Base-by-base conservation (phyloP, 495 filamentous ascomycete species). In the Aspergillus bridgeri region DNA sequence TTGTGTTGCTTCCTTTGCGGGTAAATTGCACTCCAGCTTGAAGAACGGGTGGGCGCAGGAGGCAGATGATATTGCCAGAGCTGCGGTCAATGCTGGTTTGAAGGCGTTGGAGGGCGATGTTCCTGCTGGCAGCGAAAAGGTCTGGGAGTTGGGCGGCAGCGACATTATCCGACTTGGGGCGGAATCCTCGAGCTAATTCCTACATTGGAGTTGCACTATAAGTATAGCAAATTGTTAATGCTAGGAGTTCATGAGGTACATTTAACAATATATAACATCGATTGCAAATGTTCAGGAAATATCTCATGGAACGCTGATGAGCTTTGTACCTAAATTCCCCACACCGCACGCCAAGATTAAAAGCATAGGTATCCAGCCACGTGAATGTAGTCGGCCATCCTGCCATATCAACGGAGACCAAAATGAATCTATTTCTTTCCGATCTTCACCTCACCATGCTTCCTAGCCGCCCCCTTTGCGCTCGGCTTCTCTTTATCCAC, bases 11-110 rank as follows among this genome's bases (percentile, higher is more conserved):
- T 70, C 66, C 11, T 73, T 76, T 52, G 53, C 76, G 58, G 81
- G 83, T 5, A 74, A 71, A 59, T 8, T 93, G 6, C 81, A 85
- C 59, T 75, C 69, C 7, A 68, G 73, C 38, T 56, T 83, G 60
- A 85, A 85, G 76, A 82, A 96, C 66, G 63, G 57, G 13, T 83
- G 85, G 76, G 89, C 86, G 3, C 88, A 92, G 76, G 90, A 95
- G 51, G 83, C 81, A 11, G 83, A 86, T 54, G 83, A 87, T 18
- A 88, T 96, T 69, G 91, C 75, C 5, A 81, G 81, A 58, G 90
- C 91, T 21, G 88, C 88, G 9, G 86, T 94, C 9, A 73, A 67
- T 59, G 73, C 75, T 47, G 74, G 74, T 1, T 54, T 79, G 13
- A 77, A 75, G 63, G 78, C 79, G 17, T 63, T 80, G 49, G 65